These are phyloP conservation scores for Carex scoparia DNA, from an alignment of 176 grass and related monocot genomes.

Conservation along the genomic window DNA sequence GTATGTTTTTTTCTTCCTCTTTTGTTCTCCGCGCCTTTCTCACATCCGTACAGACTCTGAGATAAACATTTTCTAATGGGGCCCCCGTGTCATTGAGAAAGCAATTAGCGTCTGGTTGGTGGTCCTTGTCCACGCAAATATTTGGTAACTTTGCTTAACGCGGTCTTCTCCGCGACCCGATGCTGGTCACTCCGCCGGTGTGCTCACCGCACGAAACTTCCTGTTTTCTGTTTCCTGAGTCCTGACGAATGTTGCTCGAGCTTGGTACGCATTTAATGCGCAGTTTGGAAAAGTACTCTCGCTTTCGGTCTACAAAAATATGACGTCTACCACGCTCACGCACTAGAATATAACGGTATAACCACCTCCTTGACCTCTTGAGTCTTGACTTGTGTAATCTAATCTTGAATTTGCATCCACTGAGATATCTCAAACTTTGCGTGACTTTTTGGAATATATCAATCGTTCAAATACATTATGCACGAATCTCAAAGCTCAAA, in stretches of 20 bases:
- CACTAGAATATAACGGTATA: too few relatives aligned
- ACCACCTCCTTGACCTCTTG: too few relatives aligned
- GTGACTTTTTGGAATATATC: too few relatives aligned
- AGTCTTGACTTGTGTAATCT: too few relatives aligned
- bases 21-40: neutral
- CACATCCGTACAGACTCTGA: neutral
- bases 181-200: neutral
- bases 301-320: neutral
- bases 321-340: too few relatives aligned
- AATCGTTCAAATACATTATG: too few relatives aligned
- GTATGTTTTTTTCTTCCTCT: too few relatives aligned
- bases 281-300: neutral
- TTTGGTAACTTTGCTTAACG: constrained; percentile 10
- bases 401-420: too few relatives aligned
- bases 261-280: neutral
- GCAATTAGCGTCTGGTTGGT: neutral
- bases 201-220: neutral
- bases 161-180: neutral
- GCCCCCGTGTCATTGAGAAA: neutral
- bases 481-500: too few relatives aligned
- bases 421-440: too few relatives aligned
- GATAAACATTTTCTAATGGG: neutral
- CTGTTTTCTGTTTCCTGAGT: neutral
- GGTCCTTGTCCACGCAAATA: neutral
- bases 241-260: neutral